These are phyloP conservation scores for Candida morakotiae DNA, from an alignment of 805 yeast genomes.

Conservation along the genomic window DNA sequence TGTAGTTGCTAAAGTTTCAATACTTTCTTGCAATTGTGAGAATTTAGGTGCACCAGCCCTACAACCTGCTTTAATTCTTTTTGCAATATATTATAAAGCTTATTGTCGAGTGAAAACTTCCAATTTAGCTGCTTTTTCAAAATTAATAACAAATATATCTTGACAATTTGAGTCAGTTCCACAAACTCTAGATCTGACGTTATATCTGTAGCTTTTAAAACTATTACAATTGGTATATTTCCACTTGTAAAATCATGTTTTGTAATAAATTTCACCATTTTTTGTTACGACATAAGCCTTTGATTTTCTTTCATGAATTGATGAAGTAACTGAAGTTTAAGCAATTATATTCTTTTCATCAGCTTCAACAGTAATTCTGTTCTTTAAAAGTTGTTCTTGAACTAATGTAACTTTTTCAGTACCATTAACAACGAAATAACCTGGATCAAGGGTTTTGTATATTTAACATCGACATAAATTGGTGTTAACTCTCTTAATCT, in stretches of 20 bases:
- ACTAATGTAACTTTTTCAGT: constrained; percentile 96
- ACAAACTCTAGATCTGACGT: constrained; percentile 93
- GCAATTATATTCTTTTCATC: constrained; percentile 91
- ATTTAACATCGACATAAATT: constrained; percentile 93
- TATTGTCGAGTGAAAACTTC: constrained; percentile 90
- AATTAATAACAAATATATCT: constrained; percentile 86
- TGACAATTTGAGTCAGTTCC: constrained; percentile 86
- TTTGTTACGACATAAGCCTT: constrained; percentile 94
- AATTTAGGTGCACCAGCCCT: constrained; percentile 80
- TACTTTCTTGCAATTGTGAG: constrained; percentile 83
- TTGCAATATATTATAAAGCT: constrained; percentile 87
- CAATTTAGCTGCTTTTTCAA: constrained; percentile 86
- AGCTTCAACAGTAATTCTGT: constrained; percentile 96
- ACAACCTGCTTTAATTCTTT: constrained; percentile 87
- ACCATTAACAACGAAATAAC: constrained; percentile 95
- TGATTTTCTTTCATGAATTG: constrained; percentile 96
- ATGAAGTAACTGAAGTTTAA: constrained; percentile 96
- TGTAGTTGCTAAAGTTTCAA: constrained; percentile 94
- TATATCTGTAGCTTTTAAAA: constrained; percentile 91
- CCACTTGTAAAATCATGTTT: constrained; percentile 95
- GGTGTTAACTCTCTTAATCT: constrained; percentile 92
- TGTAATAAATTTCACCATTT: constrained; percentile 79
- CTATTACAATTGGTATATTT: constrained; percentile 91
- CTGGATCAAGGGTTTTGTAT: constrained; percentile 95
- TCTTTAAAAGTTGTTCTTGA: constrained; percentile 94